phyloP scores from a whole-genome alignment of 306 rosid species.

The Sicyos baderoa region DNA sequence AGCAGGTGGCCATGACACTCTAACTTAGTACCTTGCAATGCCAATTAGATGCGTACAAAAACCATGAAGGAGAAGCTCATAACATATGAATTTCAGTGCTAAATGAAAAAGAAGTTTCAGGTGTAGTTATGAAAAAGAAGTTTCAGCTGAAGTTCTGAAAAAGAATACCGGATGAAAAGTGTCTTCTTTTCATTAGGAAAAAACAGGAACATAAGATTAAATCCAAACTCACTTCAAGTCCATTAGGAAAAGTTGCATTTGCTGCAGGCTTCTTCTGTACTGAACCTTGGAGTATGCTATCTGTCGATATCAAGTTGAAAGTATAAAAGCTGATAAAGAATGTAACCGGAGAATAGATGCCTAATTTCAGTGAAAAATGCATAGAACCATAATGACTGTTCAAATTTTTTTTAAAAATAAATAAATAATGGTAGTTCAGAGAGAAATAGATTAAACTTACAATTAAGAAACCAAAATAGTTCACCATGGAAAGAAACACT shows the following conservation, averaged over 20 bases:
- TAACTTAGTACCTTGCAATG: slow-evolving; percentile 5
- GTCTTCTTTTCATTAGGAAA: not conserved
- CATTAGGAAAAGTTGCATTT: slow-evolving; percentile 60
- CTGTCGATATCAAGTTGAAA: slow-evolving; percentile 27
- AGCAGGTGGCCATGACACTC: not conserved
- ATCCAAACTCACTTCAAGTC: slow-evolving; percentile 64
- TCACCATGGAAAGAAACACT: not conserved
- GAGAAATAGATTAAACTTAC: not conserved
- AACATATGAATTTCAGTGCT: not conserved
- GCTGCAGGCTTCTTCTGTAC: slow-evolving; percentile 43
- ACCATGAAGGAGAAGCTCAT: not conserved
- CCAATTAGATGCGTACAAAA: not conserved
- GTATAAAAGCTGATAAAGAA: not conserved
- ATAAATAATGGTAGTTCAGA: not conserved
- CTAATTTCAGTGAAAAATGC: not conserved
- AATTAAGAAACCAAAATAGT: not conserved
- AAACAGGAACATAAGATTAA: not conserved
- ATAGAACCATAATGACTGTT: not conserved
- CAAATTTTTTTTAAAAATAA: not conserved
- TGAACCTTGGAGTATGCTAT: slow-evolving; percentile 32
- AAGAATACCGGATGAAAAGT: not conserved
- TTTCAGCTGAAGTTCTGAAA: slow-evolving; percentile 1
- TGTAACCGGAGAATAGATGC: not conserved
- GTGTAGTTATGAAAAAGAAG: not conserved
- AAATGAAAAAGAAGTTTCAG: not conserved